Base-by-base conservation (phyloP, 169 alveolate species). In the Eimeria nieschulzi region DNA sequence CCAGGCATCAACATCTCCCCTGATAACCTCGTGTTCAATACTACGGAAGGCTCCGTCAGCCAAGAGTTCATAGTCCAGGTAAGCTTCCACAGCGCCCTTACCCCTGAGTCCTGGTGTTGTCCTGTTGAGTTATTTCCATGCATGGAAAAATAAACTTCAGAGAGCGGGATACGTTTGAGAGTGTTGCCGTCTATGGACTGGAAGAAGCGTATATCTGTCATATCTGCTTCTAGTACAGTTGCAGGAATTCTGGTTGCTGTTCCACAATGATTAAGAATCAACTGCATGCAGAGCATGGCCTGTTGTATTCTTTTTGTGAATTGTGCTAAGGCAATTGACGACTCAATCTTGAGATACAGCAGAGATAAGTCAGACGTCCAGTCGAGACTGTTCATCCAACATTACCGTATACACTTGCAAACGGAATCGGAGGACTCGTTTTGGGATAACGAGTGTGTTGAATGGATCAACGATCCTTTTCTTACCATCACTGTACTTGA, bases 381-480 rank as follows among this genome's bases (percentile, higher is more conserved):
- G 19, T 75, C 84, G 51, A 25, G 84, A 9, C 23, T 75, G 84
- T 56, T 75, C 21, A 54, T 75, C 66, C 84, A 75, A 39, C 84
- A 75, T 39, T 75, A 75, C 84, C 84, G 84, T 64, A 33, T 75
- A 64, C 84, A 75, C 25, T n/a, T 75, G 68, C 46, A 12, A 26
- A 64, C 68, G 13, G 66, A 39, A 9, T 75, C 84, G 7, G 84
- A 46, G 68, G 84, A 75, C 66, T 64, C 84, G 19, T 9, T 75
- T 59, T 75, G 84, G 84, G 84, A 56, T 56, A 46, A 59, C 46
- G 39, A 5, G 12, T 59, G 51, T 9, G 66, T 75, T 7, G 84
- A 75, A 33, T 75, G 84, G 84, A 46, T 75, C 9, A 33, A 51
- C 55, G 84, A 51, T 2, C 12, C 7, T 17, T 75, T 75, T 15